Conservation (phyloP, 2,329 filamentous ascomycete species). For the Teratosphaeria epicoccoides region DNA sequence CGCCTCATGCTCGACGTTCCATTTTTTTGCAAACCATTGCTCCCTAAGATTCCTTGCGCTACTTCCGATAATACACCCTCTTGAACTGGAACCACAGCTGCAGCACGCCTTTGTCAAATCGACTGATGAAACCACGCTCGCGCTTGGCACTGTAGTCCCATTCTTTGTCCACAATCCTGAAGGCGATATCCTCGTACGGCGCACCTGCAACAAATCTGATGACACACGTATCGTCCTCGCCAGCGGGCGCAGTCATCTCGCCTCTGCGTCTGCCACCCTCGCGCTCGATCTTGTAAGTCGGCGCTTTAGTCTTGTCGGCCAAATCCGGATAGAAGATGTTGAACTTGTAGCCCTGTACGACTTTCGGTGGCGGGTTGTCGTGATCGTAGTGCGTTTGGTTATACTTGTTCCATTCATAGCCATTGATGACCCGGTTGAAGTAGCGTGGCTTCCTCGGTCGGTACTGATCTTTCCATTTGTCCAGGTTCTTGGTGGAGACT, state of each 20-base stretch:
- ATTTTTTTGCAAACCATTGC: too few relatives aligned
- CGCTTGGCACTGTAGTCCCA: constrained; percentile 98
- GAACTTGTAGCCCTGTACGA: constrained; percentile 98
- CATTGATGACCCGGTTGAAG: constrained; percentile 97
- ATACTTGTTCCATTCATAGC: constrained; percentile 99
- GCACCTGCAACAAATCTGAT: constrained; percentile 92
- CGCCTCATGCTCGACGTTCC: neutral
- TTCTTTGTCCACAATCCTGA: constrained; percentile 94
- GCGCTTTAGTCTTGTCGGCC: constrained; percentile 80
- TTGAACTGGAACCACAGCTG: constrained; percentile 99
- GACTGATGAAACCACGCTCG: constrained; percentile 89
- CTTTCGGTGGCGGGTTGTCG: constrained; percentile 93
- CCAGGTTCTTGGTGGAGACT: constrained; percentile 52
- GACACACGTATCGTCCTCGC: constrained; percentile 92
- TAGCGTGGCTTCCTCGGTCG: constrained; percentile 86
- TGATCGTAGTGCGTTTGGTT: constrained; percentile 99
- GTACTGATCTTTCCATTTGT: constrained; percentile 75
- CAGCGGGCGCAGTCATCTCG: constrained; percentile 84
- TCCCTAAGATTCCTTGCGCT: neutral
- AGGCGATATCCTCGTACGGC: constrained; percentile 93
- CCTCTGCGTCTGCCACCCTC: constrained; percentile 82
- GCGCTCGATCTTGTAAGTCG: constrained; percentile 90
- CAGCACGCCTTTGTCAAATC: constrained; percentile 74
- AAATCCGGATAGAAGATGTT: constrained; percentile 99
- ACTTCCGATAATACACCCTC: constrained; percentile 47